These are phyloP conservation scores for Silene uniflora DNA, from an alignment of 148 eudicot species.

Conservation along the genomic window DNA sequence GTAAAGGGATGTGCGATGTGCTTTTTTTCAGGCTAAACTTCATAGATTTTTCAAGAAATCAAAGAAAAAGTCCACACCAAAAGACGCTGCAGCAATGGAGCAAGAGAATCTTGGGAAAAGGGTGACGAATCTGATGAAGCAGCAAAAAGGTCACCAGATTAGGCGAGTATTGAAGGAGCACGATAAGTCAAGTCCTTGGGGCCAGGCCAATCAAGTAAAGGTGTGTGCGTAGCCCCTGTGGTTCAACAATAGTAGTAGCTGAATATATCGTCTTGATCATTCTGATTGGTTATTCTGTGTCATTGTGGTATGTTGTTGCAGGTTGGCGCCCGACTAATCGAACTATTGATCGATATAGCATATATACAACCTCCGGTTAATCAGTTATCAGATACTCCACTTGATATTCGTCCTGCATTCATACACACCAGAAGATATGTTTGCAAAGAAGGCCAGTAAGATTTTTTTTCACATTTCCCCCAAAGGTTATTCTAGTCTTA, in stretches of 20 bases:
- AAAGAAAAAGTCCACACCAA: constrained; percentile 40
- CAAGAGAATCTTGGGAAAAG: constrained; percentile 53
- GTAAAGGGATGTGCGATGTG: too few relatives aligned
- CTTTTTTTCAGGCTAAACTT: constrained; percentile 53
- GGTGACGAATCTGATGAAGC: constrained; percentile 53
- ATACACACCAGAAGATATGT: constrained; percentile 54
- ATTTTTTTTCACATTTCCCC: constrained; percentile 16
- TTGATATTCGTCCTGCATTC: constrained; percentile 91
- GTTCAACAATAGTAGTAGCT: neutral
- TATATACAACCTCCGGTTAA: constrained; percentile 77
- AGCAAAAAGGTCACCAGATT: constrained; percentile 51
- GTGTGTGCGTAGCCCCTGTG: constrained; percentile 27
- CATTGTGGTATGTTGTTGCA: constrained; percentile 23
- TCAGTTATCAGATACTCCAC: constrained; percentile 67
- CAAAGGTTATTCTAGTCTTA: too few relatives aligned
- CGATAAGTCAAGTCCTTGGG: constrained; percentile 66
- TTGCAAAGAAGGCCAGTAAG: constrained; percentile 53
- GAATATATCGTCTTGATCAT: neutral
- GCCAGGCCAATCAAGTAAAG: constrained; percentile 77
- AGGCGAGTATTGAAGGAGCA: constrained; percentile 54
- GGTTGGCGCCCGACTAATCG: constrained; percentile 80
- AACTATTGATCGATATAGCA: constrained; percentile 72
- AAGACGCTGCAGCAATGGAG: constrained; percentile 33
- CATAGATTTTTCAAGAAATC: constrained; percentile 53
- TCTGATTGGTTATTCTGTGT: neutral